These are phyloP conservation scores for Quercus cerris DNA, from an alignment of 306 rosid genomes.

Conservation along the genomic window DNA sequence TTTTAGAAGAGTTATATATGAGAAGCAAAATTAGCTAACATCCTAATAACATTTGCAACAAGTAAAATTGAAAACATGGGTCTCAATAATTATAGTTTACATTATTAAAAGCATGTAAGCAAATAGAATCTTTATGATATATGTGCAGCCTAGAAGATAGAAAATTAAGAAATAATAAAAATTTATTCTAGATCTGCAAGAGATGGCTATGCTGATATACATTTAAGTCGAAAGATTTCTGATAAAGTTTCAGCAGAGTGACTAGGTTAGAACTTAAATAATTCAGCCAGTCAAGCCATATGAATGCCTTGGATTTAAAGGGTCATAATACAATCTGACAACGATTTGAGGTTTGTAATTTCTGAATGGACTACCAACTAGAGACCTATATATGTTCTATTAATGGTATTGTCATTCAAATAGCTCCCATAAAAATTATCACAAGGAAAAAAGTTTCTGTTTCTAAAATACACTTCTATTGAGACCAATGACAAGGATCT, in stretches of 20 bases:
- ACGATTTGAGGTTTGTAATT: background rate
- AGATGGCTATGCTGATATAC: background rate
- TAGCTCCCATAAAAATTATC: background rate
- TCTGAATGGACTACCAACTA: background rate
- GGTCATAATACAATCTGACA: background rate
- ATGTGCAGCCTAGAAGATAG: background rate
- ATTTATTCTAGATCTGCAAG: background rate
- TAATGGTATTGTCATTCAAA: background rate
- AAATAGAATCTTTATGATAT: background rate
- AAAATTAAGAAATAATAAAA: background rate
- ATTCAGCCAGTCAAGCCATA: background rate
- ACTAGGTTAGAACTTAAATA: background rate
- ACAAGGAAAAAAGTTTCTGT: background rate
- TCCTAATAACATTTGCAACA: too few relatives aligned
- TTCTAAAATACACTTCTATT: background rate
- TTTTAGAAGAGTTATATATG: too few relatives aligned
- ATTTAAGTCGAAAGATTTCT: background rate
- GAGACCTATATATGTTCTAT: background rate
- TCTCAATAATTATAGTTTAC: too few relatives aligned
- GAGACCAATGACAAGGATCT: background rate
- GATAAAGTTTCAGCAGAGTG: background rate
- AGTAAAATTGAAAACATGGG: too few relatives aligned
- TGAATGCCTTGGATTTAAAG: background rate
- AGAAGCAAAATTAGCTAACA: too few relatives aligned
- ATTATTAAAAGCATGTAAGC: too few relatives aligned